Conservation (phyloP, 495 filamentous ascomycete species). For the Penicillium pancosmium region DNA sequence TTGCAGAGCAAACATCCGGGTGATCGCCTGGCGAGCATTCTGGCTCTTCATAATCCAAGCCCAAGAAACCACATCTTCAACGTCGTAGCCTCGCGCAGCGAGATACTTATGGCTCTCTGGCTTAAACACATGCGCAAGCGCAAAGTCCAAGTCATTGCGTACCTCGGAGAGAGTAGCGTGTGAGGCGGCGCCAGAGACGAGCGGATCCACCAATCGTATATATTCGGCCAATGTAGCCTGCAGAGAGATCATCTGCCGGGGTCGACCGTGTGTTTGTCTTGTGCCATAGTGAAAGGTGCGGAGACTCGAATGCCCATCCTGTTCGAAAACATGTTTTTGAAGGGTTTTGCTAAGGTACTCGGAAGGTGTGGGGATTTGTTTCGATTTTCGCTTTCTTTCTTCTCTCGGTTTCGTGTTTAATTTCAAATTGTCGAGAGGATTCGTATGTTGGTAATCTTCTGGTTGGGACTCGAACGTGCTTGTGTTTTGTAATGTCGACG, state of each 20-base stretch:
- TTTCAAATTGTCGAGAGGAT: background rate
- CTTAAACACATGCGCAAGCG: slow-evolving; percentile 42
- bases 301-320: background rate
- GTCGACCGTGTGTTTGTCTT: slow-evolving; percentile 17
- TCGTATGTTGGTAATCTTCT: background rate
- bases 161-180: slow-evolving; percentile 4
- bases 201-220: slow-evolving; percentile 39
- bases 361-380: slow-evolving; percentile 32
- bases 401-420: background rate
- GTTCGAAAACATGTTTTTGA: slow-evolving; percentile 4
- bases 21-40: slow-evolving; percentile 41
- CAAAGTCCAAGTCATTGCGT: slow-evolving; percentile 23
- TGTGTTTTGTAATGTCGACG: background rate
- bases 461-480: background rate
- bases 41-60: slow-evolving; percentile 56
- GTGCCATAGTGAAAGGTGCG: slow-evolving; percentile 5
- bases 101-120: slow-evolving; percentile 36
- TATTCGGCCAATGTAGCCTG: slow-evolving; percentile 46
- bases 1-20: slow-evolving; percentile 44
- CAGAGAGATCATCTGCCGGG: slow-evolving; percentile 22
- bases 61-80: slow-evolving; percentile 59
- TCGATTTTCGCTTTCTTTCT: background rate
- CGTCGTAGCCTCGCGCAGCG: slow-evolving; percentile 36
- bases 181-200: slow-evolving; percentile 19
- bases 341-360: slow-evolving; percentile 15